These are phyloP conservation scores for Rhizopogon vulgaris DNA, from an alignment of 768 basidiomycete genomes.

Conservation along the genomic window DNA sequence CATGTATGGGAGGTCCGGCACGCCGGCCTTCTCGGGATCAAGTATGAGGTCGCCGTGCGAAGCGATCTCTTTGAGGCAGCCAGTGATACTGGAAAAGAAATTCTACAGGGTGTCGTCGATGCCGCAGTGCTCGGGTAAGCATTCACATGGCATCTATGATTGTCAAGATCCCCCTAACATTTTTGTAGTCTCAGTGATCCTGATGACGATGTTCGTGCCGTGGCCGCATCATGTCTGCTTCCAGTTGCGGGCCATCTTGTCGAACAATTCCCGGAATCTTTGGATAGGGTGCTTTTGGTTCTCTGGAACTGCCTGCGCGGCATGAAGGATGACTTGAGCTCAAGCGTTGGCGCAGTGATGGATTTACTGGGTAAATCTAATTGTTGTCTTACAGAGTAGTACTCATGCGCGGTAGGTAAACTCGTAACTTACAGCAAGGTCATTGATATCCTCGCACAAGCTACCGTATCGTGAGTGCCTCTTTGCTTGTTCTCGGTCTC, in stretches of 20 bases:
- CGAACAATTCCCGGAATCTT: conserved; percentile 60
- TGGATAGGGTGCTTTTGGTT: conserved; percentile 72
- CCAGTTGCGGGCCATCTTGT: conserved; percentile 86
- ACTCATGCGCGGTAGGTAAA: conserved; percentile 47
- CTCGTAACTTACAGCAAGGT: conserved; percentile 76
- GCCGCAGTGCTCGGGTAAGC: conserved; percentile 87
- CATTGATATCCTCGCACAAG: conserved; percentile 66
- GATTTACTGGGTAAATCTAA: conserved; percentile 71
- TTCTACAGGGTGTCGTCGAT: conserved; percentile 80
- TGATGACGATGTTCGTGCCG: conserved; percentile 95
- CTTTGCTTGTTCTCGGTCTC: background rate
- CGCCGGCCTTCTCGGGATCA: conserved; percentile 94
- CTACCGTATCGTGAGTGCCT: conserved; percentile 61
- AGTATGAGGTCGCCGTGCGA: conserved; percentile 95
- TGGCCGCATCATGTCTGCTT: conserved; percentile 86
- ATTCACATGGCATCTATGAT: background rate
- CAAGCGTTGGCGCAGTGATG: conserved; percentile 96
- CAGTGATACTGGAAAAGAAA: conserved; percentile 40
- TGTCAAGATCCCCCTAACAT: conserved; percentile 3
- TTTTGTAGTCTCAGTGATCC: conserved; percentile 70
- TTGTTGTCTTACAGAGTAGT: conserved; percentile 1
- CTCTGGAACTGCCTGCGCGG: conserved; percentile 87
- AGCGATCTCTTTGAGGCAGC: conserved; percentile 62
- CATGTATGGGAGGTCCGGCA: conserved; percentile 97
- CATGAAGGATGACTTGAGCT: conserved; percentile 95